These are phyloP conservation scores for Umbelopsis sp. DNA, from an alignment of 371 early-diverging fungal species.

Conservation along the genomic window DNA sequence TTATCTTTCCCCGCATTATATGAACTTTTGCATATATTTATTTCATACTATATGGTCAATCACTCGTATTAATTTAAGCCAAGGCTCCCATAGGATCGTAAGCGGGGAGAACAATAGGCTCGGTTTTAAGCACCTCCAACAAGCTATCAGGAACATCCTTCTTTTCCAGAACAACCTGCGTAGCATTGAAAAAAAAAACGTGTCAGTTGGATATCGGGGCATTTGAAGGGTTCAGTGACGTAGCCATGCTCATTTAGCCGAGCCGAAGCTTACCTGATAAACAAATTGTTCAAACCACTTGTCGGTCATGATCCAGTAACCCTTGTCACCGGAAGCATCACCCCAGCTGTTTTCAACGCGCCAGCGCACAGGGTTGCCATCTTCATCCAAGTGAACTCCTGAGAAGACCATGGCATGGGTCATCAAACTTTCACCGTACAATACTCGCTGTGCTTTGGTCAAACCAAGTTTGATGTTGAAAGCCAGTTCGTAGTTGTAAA, in stretches of 20 bases:
- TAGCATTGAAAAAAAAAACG: no score
- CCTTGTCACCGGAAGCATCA: slow-evolving; percentile 69
- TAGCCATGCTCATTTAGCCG: background rate
- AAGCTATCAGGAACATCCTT: slow-evolving; percentile 59
- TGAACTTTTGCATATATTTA: background rate
- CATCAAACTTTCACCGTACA: slow-evolving; percentile 78
- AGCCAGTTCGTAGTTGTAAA: slow-evolving; percentile 70
- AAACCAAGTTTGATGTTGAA: slow-evolving; percentile 67
- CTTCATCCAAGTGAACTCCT: slow-evolving; percentile 75
- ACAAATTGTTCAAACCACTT: slow-evolving; percentile 82
- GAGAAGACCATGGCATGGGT: slow-evolving; percentile 89
- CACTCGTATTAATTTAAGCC: slow-evolving; percentile 37
- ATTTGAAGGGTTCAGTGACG: background rate
- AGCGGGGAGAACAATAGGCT: slow-evolving; percentile 72
- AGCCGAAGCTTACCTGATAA: slow-evolving; percentile 54
- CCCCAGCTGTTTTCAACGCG: slow-evolving; percentile 86
- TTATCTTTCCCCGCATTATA: no score
- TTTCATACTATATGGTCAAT: background rate
- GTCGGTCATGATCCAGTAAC: slow-evolving; percentile 81
- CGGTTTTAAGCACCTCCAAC: slow-evolving; percentile 63
- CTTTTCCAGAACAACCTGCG: slow-evolving; percentile 71
- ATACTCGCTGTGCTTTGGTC: slow-evolving; percentile 73
- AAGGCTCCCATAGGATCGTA: slow-evolving; percentile 77
- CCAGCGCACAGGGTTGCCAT: slow-evolving; percentile 71
- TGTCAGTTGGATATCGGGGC: no score